Base-by-base conservation (phyloP, 768 basidiomycete genomes). In the Xerocomellus chrysenteron region DNA sequence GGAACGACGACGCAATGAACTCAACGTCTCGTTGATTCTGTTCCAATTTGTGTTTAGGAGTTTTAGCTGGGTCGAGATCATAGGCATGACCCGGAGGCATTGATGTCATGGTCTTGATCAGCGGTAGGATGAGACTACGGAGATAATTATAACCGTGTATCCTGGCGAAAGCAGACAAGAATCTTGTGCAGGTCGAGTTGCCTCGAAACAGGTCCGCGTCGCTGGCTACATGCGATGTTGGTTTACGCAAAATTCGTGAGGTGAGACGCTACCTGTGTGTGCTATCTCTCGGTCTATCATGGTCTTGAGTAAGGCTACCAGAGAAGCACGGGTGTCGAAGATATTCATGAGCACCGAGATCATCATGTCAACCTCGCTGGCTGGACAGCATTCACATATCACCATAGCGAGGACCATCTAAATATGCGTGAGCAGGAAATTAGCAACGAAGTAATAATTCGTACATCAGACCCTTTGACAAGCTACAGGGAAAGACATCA, bases 101-200 rank as follows among this genome's bases (percentile, higher is more conserved):
- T 6, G 82, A 76, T 6, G 80, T 72, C 81, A 97, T 89, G 21
- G 82, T 82, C 60, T 86, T 81, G 59, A 97, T 80, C 32, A 96
- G 77, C 4, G 93, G 92, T 42, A 81, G 76, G 45, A 96, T 81
- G 24, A 95, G 78, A 44, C 80, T 83, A 19, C 94, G 82, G n/a
- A 97, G 76, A 70, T 96, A 97, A 55, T 87, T 86, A 70, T 96
- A 97, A 5, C 94, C 95, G 58, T 94, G 92, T n/a, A 89, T 84
- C 66, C 81, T 86, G 4, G 91, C 92, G 63, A 95, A 95, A 2
- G 86, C 84, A 7, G 92, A 92, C 44, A 97, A 74, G 55, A 98
- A 87, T 42, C 90, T 78, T n/a, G 90, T 90, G 63, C 87, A 92
- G 1, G 90, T 90, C 3, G 90, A 88, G 69, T 96, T 97, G 57